Evolutionary conservation across 2,329 filamentous ascomycete genomes (phyloP).

Genomic region (Beauveria pseudobassiana): DNA sequence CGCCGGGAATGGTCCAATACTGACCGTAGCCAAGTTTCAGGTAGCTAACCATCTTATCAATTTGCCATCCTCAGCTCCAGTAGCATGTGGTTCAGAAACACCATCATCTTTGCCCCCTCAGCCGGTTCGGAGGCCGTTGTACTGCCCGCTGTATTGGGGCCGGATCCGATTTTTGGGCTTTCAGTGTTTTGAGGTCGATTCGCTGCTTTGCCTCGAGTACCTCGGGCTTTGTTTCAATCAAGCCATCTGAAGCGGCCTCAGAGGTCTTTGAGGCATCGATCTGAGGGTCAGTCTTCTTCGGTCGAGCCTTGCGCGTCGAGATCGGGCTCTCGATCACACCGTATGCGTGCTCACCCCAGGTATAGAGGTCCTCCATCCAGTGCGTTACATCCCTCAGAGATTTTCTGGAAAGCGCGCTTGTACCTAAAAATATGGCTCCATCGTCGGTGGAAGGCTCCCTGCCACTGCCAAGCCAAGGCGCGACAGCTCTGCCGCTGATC

Average conservation of each 20-base stretch:
- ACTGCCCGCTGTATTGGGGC: background rate
- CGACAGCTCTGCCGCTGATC: constrained; percentile 18
- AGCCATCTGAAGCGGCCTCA: background rate
- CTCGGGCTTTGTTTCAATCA: background rate
- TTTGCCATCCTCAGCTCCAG: constrained; percentile 27
- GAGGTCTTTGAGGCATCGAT: background rate
- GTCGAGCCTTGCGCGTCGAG: constrained; percentile 49
- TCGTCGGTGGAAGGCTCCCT: constrained; percentile 63
- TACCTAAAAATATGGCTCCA: constrained; percentile 78
- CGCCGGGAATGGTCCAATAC: constrained; percentile 48
- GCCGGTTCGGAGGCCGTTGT: background rate
- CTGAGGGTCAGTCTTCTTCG: constrained; percentile 20
- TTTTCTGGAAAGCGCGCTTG: constrained; percentile 61
- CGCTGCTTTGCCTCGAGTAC: background rate
- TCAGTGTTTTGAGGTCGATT: background rate
- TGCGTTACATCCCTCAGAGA: constrained; percentile 67
- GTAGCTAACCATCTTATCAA: constrained; percentile 54
- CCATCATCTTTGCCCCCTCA: background rate
- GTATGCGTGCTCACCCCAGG: constrained; percentile 76
- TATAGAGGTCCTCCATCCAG: constrained; percentile 87
- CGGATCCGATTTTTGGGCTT: background rate
- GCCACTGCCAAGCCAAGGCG: constrained; percentile 66
- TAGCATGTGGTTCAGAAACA: background rate
- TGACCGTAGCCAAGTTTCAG: constrained; percentile 61
- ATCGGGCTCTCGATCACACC: constrained; percentile 74